These are phyloP conservation scores for Neoarthrinium moseri DNA, from an alignment of 2,329 filamentous ascomycete species.

Conservation along the genomic window DNA sequence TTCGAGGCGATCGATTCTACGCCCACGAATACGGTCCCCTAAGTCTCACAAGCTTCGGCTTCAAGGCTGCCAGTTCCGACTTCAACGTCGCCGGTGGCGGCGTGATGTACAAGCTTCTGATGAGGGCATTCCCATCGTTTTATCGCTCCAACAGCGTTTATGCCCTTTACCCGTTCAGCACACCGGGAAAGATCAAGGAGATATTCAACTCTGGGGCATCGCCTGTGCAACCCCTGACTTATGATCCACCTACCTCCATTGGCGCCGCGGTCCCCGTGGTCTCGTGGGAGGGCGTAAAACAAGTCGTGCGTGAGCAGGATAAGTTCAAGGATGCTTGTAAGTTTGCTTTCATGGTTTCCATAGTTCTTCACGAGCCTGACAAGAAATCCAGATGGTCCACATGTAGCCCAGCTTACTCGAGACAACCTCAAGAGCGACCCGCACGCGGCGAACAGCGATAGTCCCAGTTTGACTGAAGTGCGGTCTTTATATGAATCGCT, in stretches of 20 bases:
- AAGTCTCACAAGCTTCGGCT: neutral
- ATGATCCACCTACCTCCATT: neutral
- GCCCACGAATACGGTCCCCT: neutral
- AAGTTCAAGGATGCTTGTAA: neutral
- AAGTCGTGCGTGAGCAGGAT: neutral
- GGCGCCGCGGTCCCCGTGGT: neutral
- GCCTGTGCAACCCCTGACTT: neutral
- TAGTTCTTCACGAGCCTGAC: neutral
- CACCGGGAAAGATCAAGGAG: neutral
- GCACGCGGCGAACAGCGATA: neutral
- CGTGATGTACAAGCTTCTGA: neutral
- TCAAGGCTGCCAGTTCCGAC: neutral
- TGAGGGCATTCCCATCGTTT: neutral
- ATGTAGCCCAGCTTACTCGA: neutral
- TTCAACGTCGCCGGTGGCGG: neutral
- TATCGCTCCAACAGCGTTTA: neutral
- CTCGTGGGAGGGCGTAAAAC: neutral
- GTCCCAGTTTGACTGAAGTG: neutral
- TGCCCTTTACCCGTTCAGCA: neutral
- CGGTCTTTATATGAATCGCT: neutral
- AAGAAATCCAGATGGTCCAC: neutral
- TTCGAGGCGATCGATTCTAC: conserved; percentile 56
- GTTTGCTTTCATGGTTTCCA: neutral
- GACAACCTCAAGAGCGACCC: neutral
- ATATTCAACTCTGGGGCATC: neutral